Evolutionary conservation across 2,329 filamentous ascomycete genomes (phyloP).

Genomic region (Zymoseptoria passerinii): DNA sequence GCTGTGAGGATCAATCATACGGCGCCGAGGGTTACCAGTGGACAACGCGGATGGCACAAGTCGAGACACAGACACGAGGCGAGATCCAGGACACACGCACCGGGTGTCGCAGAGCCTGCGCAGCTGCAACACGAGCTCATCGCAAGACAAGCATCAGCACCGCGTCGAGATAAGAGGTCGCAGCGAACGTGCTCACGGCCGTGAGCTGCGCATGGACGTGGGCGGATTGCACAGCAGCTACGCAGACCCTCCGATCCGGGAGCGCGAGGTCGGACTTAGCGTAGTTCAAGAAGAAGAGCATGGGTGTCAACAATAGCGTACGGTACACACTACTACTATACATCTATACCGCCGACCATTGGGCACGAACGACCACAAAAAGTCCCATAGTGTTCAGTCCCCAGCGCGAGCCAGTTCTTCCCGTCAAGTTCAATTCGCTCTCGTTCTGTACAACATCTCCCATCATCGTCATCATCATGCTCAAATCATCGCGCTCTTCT

Average conservation of each 20-base stretch:
- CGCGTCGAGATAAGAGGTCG: neutral
- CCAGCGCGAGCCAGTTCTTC: neutral
- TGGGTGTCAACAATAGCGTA: neutral
- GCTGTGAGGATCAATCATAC: neutral
- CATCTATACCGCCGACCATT: neutral
- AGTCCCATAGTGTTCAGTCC: too few relatives aligned
- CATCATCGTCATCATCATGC: neutral
- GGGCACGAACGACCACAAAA: neutral
- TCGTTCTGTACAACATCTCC: neutral
- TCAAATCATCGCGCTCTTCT: slow-evolving; percentile 48
- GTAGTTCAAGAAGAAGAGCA: neutral
- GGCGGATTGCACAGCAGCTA: too few relatives aligned
- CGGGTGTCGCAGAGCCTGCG: neutral
- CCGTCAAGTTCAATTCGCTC: neutral
- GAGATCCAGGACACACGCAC: neutral
- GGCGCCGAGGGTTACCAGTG: neutral
- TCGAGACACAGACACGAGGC: neutral
- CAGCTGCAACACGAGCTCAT: neutral
- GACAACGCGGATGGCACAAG: neutral
- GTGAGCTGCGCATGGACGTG: neutral
- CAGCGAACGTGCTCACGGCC: neutral
- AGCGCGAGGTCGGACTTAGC: neutral
- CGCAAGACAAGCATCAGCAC: neutral
- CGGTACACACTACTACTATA: neutral
- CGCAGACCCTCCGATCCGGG: too few relatives aligned